Evolutionary conservation across 352 stramenopile species (phyloP).

Genomic region (Phytophthora multivora): DNA sequence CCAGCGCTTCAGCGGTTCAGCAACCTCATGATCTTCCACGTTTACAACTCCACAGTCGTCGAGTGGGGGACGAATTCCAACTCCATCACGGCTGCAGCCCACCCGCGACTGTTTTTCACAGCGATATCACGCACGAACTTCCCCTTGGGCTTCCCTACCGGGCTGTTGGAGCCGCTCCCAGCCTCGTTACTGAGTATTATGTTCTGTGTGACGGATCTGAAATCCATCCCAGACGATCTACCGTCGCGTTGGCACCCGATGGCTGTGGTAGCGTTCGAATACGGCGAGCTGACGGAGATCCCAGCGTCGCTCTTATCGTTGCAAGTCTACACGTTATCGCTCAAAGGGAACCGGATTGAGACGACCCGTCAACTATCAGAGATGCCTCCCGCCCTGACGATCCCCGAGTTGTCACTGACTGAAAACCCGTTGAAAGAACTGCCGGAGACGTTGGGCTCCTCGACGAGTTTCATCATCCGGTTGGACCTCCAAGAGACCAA

Average conservation of each 20-base stretch:
- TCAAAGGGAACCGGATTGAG: conserved; percentile 19
- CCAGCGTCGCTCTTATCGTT: conserved; percentile 5
- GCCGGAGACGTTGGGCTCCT: neutral
- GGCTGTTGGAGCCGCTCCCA: conserved; percentile 1
- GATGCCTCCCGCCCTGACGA: neutral
- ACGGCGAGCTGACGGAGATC: conserved; percentile 5
- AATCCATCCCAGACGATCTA: conserved; percentile 1
- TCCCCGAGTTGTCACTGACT: conserved; percentile 1
- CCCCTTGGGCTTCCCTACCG: neutral
- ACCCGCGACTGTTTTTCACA: neutral
- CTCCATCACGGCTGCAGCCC: neutral
- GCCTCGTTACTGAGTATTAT: neutral
- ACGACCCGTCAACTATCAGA: conserved; percentile 3
- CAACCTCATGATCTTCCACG: conserved; percentile 8
- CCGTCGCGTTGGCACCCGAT: conserved; percentile 7
- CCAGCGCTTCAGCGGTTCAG: conserved; percentile 2
- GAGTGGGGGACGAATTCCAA: neutral
- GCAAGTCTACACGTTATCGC: conserved; percentile 11
- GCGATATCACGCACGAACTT: neutral
- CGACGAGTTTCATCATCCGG: conserved; percentile 4
- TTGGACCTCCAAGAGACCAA: conserved; percentile 15
- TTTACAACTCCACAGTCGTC: conserved; percentile 22
- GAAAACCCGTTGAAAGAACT: conserved; percentile 13
- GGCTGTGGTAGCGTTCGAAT: conserved; percentile 20
- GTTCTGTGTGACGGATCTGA: conserved; percentile 12